A percentile compares a stretch with the other conserved stretches of the same genome.
phyloP scores from a whole-genome alignment of 2,329 filamentous ascomycete species.

The Sclerotinia spermophila region DNA sequence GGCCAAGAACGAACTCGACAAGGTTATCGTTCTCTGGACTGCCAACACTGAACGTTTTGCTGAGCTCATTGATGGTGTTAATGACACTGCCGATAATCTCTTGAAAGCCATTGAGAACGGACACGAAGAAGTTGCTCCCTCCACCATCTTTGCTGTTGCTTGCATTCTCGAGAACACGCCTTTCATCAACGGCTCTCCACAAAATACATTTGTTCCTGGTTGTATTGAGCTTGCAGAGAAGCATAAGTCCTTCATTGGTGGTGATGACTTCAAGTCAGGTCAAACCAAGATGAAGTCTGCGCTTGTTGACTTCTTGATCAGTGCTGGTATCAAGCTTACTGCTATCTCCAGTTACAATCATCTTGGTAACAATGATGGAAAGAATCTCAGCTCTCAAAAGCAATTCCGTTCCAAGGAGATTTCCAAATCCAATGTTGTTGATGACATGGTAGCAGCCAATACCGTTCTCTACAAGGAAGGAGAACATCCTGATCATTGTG shows the following conservation, averaged over 20 bases:
- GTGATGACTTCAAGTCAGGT: slow-evolving; percentile 99
- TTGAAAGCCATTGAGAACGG: slow-evolving; percentile 81
- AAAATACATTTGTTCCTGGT: slow-evolving; percentile 98
- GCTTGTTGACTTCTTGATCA: slow-evolving; percentile 97
- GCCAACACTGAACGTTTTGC: slow-evolving; percentile 98
- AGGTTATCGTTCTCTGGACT: slow-evolving; percentile 96
- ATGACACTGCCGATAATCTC: slow-evolving; percentile 94
- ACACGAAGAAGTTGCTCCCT: slow-evolving; percentile 89
- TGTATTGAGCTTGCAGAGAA: slow-evolving; percentile 84
- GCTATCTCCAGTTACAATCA: slow-evolving; percentile 99
- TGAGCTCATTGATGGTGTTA: slow-evolving; percentile 81
- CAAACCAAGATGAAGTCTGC: slow-evolving; percentile 99
- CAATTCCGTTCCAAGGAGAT: slow-evolving; percentile 99
- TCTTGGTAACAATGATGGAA: slow-evolving; percentile 98
- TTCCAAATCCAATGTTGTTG: slow-evolving; percentile 97
- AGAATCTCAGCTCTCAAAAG: slow-evolving; percentile 94
- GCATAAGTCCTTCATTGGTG: slow-evolving; percentile 86
- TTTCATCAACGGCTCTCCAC: slow-evolving; percentile 98
- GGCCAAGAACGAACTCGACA: slow-evolving; percentile 76
- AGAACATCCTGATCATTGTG: slow-evolving; percentile 96
- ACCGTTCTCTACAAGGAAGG: slow-evolving; percentile 81
- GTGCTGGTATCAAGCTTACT: slow-evolving; percentile 95
- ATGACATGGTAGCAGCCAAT: slow-evolving; percentile 99
- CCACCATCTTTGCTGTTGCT: slow-evolving; percentile 92
- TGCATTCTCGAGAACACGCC: slow-evolving; percentile 85